Base-by-base conservation (phyloP, 75 land plant genomes). In the Picea glauca region DNA sequence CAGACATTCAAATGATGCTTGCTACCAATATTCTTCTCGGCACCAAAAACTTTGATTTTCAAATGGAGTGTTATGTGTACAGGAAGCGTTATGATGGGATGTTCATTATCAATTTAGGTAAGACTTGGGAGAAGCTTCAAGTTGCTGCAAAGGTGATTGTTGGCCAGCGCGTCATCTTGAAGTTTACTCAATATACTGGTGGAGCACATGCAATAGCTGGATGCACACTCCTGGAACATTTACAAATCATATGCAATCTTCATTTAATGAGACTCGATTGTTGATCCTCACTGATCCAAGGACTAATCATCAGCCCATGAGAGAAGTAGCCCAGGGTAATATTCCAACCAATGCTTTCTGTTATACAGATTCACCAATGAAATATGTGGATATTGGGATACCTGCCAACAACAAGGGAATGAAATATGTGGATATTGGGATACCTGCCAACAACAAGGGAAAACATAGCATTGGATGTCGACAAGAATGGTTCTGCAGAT, bases 301-400 rank as follows among this genome's bases (percentile, higher is more conserved):
- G 92, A 77, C 88, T 94, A 50, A 94, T 94, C 58, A 94, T 92
- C 60, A 90, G 92, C 92, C 91, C 3, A 88, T 94, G 56, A 92
- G 85, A 80, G 97, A 94, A 80, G 83, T 88, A 62, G 88, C 94
- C 0, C 86, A 92, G n/a, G 93, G 94, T 33, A 92, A 92, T 80
- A 92, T 94, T n/a, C 94, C 94, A 15, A 90, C 87, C 13, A 92
- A 90, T 84, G 97, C 94, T 50, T 94, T 94, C 80, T 94, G 93
- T 80, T 94, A 94, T 68, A 94, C 94, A 14, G 97, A 26, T 26
- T 0, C 26, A 26, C 95, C 93, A 13, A 91, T 87, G 73, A 26
- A 26, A 26, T 26, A 26, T 26, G 26, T 91, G 26, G 26, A 26
- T 91, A 26, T 26, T 26, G 26, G 26, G 0, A 26, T 26, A 26